Evolutionary conservation across 768 basidiomycete species (phyloP).

Genomic region (Rhizopogon roseolus): DNA sequence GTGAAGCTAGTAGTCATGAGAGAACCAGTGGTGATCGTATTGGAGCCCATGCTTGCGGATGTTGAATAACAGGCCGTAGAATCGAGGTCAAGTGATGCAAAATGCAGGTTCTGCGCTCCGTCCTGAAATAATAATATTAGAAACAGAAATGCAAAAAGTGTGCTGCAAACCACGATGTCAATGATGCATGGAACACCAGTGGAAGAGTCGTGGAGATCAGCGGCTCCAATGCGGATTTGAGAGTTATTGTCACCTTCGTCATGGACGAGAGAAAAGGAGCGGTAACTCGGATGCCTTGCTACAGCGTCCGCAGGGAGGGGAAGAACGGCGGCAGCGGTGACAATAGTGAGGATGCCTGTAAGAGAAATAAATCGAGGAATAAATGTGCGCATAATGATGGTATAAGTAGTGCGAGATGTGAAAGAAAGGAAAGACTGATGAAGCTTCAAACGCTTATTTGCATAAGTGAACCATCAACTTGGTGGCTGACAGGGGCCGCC

Average conservation of each 20-base stretch:
- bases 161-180: constrained; percentile 42
- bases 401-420: neutral
- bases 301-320: constrained; percentile 35
- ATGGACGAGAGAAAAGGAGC: constrained; percentile 18
- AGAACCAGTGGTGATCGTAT: constrained; percentile 5
- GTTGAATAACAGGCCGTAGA: constrained; percentile 3
- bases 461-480: no score
- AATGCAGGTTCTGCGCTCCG: constrained; percentile 6
- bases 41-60: constrained; percentile 6
- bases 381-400: constrained; percentile 44
- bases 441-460: no score
- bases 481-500: no score
- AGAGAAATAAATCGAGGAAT: constrained; percentile 42
- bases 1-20: constrained; percentile 9
- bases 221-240: constrained; percentile 13
- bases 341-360: constrained; percentile 41
- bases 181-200: constrained; percentile 36
- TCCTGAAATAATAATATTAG: neutral
- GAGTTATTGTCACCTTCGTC: constrained; percentile 24
- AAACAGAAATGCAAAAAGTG: neutral
- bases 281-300: constrained; percentile 13
- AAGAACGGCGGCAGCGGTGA: constrained; percentile 30
- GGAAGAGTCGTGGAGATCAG: constrained; percentile 4
- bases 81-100: constrained; percentile 19
- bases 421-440: constrained; percentile 17